Evolutionary conservation across 495 filamentous ascomycete genomes (phyloP).

Genomic region (Annulohypoxylon maeteangense): DNA sequence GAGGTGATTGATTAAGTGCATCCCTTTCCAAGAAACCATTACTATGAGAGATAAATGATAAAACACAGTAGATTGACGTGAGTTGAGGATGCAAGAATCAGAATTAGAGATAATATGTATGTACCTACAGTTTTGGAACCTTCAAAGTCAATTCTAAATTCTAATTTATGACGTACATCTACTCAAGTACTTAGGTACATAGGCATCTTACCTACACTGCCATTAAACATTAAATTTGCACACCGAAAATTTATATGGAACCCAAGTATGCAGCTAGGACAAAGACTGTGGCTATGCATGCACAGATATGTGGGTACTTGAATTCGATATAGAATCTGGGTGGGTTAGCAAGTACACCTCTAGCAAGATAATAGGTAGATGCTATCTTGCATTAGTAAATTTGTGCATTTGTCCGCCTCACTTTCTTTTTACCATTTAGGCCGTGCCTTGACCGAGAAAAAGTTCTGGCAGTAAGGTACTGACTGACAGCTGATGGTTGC

Average conservation of each 20-base stretch:
- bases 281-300: constrained; percentile 29
- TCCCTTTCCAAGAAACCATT: too few relatives aligned
- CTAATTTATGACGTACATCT: neutral
- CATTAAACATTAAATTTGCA: neutral
- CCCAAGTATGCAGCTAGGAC: constrained; percentile 13
- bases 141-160: too few relatives aligned
- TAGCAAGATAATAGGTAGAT: constrained; percentile 1
- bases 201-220: neutral
- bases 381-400: neutral
- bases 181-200: neutral
- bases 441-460: constrained; percentile 4
- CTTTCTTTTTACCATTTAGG: constrained; percentile 36
- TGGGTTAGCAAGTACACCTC: constrained; percentile 12
- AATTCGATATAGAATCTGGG: neutral
- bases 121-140: too few relatives aligned
- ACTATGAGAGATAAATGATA: too few relatives aligned
- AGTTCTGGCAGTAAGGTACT: neutral
- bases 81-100: too few relatives aligned
- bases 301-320: constrained; percentile 20
- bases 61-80: too few relatives aligned
- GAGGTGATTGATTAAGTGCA: too few relatives aligned
- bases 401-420: constrained; percentile 49
- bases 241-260: constrained; percentile 5
- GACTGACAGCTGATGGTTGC: constrained; percentile 9
- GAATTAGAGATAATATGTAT: too few relatives aligned